A percentile compares a stretch with the other conserved stretches of the same genome.
These are phyloP conservation scores for Populus euphratica DNA, from an alignment of 345 rosid genomes.

Conservation along the genomic window DNA sequence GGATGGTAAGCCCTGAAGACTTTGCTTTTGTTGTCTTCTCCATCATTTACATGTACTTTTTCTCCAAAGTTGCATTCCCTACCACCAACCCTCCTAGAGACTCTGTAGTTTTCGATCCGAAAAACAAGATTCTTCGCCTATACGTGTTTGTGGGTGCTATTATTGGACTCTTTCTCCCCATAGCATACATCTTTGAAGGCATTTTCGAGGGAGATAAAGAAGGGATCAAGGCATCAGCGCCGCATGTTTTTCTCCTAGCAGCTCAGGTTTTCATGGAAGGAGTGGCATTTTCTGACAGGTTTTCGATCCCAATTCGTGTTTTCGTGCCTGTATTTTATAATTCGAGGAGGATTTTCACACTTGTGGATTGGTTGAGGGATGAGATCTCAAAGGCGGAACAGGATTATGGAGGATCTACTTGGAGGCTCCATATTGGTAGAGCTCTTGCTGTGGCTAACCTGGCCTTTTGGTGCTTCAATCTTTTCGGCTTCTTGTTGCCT, in stretches of 20 bases:
- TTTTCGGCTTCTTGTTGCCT: constrained; percentile 79
- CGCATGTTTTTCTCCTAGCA: constrained; percentile 72
- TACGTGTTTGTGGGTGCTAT: constrained; percentile 50
- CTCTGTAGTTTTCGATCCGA: constrained; percentile 38
- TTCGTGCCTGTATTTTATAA: constrained; percentile 79
- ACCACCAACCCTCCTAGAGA: constrained; percentile 23
- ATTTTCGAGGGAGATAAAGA: constrained; percentile 62
- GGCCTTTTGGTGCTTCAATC: constrained; percentile 84
- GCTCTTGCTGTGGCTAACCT: constrained; percentile 61
- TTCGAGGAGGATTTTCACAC: constrained; percentile 56
- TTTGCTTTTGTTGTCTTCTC: constrained; percentile 51
- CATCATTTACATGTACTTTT: constrained; percentile 57
- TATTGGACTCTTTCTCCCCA: constrained; percentile 62
- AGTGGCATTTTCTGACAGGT: constrained; percentile 47
- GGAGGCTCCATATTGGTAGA: constrained; percentile 55
- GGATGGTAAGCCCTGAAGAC: constrained; percentile 58
- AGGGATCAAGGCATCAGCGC: constrained; percentile 70
- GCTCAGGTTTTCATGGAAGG: constrained; percentile 93
- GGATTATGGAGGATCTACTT: constrained; percentile 27
- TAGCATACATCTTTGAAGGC: constrained; percentile 69
- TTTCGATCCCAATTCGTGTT: constrained; percentile 67
- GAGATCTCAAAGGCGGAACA: constrained; percentile 39
- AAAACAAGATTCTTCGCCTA: constrained; percentile 38
- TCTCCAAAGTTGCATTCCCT: constrained; percentile 60
- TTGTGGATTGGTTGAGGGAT: constrained; percentile 59